These are phyloP conservation scores for Aspergillus nidulans DNA, from an alignment of 495 filamentous ascomycete species.

Conservation along the genomic window DNA sequence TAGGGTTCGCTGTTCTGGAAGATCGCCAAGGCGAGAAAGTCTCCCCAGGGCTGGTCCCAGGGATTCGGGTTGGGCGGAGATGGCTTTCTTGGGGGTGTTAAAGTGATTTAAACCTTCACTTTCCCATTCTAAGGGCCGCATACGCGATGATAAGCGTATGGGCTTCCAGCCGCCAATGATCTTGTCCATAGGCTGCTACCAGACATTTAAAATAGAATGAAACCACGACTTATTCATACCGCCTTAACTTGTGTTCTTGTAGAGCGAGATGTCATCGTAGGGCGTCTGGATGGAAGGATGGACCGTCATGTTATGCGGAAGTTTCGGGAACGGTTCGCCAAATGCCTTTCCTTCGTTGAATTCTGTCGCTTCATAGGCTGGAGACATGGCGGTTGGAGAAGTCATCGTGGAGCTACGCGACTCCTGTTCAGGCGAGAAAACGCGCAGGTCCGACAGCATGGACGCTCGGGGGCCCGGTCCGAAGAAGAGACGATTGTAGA, in stretches of 20 bases:
- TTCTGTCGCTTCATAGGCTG: not conserved
- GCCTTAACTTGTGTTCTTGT: not conserved
- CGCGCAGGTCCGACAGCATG: not conserved
- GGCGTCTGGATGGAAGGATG: constrained; percentile 2
- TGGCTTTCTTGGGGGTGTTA: constrained; percentile 10
- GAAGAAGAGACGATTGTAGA: constrained; percentile 3
- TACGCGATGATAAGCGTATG: not conserved
- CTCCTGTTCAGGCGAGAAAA: not conserved
- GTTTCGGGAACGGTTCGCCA: not conserved
- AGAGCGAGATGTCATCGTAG: constrained; percentile 1
- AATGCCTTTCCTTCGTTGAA: not conserved
- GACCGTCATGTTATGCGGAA: constrained; percentile 8
- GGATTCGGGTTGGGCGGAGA: constrained; percentile 18
- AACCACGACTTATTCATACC: not conserved
- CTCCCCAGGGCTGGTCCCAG: constrained; percentile 11
- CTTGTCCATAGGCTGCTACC: not conserved
- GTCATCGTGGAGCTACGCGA: not conserved
- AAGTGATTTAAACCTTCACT: not conserved
- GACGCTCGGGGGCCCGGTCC: not conserved
- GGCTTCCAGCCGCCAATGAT: not conserved
- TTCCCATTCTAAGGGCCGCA: too few relatives aligned
- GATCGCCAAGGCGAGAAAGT: constrained; percentile 12
- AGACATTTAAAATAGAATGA: not conserved
- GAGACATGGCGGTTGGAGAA: not conserved
- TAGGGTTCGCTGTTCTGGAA: constrained; percentile 24